phyloP scores from a whole-genome alignment of 345 rosid genomes.

The Linum lewisii region DNA sequence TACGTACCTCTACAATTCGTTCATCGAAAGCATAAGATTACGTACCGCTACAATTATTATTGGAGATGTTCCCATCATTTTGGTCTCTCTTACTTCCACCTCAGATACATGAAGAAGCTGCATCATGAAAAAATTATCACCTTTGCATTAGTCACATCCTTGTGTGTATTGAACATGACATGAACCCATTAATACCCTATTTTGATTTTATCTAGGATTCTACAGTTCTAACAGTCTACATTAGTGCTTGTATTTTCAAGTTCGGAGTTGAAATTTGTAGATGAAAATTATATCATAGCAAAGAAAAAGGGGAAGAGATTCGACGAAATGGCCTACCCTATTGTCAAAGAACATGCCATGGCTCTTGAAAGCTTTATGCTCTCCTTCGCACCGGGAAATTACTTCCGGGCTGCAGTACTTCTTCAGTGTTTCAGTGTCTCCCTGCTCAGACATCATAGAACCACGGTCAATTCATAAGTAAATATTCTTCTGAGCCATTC shows the following conservation, averaged over 20 bases:
- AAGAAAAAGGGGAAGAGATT: not conserved
- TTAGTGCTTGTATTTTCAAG: too few species aligned
- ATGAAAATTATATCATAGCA: too few species aligned
- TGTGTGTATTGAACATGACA: not conserved
- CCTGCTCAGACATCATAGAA: conserved; percentile 32
- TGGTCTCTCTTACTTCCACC: conserved; percentile 72
- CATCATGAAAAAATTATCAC: conserved; percentile 2
- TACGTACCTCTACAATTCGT: conserved; percentile 43
- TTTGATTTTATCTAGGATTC: too few species aligned
- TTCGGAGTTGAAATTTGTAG: too few species aligned
- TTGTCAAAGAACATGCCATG: conserved; percentile 72
- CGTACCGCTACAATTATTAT: conserved; percentile 62
- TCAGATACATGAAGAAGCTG: conserved; percentile 92
- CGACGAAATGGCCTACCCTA: conserved; percentile 36
- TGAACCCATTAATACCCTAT: too few species aligned
- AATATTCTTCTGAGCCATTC: not conserved
- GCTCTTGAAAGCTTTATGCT: conserved; percentile 50
- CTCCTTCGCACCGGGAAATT: conserved; percentile 65
- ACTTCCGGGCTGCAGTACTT: conserved; percentile 82
- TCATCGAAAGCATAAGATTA: not conserved
- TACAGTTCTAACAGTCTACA: too few species aligned
- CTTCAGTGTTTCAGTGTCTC: conserved; percentile 56
- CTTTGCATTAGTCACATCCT: not conserved
- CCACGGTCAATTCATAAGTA: not conserved
- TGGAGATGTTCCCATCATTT: conserved; percentile 89